Base-by-base conservation (phyloP, 108 stramenopile genomes). In the Skeletonema tropicum region DNA sequence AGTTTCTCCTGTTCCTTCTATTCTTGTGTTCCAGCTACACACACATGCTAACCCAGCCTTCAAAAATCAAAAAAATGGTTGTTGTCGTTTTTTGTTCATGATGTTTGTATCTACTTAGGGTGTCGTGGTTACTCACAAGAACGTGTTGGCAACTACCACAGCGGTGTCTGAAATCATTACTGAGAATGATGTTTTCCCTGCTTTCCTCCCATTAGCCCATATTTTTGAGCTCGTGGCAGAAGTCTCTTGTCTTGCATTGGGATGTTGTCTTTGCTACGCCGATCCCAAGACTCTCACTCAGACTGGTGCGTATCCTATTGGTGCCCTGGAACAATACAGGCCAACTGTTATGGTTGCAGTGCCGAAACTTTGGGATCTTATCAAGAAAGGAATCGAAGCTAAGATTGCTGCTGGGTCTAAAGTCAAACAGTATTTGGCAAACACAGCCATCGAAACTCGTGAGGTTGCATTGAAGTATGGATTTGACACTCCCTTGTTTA, bases 361-460 rank as follows among this genome's bases (percentile, higher is more conserved):
- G 36, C 96, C 96, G 33, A 96, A 96, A 75, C 92, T 97, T 84
- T 97, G 96, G 96, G 96, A 97, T 79, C 86, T 92, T 67, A 94
- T 96, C 79, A 96, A 96, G 77, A 96, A 96, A 72, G 96, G 92
- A 29, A 76, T 94, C 55, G 69, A 91, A 64, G 92, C 91, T 52
- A 94, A 94, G 82, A 87, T 96, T 33, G 85, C 86, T 9, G 66
- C 68, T 5, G 89, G 83, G 21, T 85, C 88, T 14, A 85, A 85
- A 19, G 82, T 95, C 29, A 83, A 79, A 14, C 85, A 90, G 63
- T 81, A 83, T 36, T 69, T 96, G 48, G 88, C 92, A 45, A 68
- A 90, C 9, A 91, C 88, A 3, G 93, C 91, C 5, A 80, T 94
- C 46, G 74, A 85, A 58, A 80, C 86, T 73, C 82, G 91, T 14